A percentile compares a stretch with the other conserved stretches of the same genome.
Conservation (phyloP, 2,329 filamentous ascomycete species). For the Calonectria hongkongensis region DNA sequence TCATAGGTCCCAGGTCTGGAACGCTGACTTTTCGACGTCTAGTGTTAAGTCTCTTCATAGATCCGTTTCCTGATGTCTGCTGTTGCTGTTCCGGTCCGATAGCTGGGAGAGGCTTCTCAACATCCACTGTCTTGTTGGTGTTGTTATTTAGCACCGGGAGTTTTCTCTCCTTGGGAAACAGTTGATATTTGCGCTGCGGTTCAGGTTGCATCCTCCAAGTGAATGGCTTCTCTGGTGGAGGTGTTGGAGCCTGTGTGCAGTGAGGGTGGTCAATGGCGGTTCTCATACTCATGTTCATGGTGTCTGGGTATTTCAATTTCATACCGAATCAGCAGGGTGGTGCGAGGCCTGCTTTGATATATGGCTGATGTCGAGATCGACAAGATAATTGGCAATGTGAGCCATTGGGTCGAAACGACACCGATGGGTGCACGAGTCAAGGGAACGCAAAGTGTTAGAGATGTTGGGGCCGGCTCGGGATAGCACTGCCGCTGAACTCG, state of each 20-base stretch:
- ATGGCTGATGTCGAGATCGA: conserved; percentile 69
- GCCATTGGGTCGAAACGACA: conserved; percentile 68
- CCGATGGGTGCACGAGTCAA: conserved; percentile 46
- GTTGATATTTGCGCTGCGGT: conserved; percentile 73
- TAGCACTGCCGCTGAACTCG: conserved; percentile 48
- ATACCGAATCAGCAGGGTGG: conserved; percentile 67
- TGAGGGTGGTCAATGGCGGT: conserved; percentile 40
- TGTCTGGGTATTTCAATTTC: conserved; percentile 36
- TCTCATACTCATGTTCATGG: conserved; percentile 36
- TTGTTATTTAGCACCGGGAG: conserved; percentile 61
- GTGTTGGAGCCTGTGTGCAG: conserved; percentile 48
- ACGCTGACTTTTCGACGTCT: conserved; percentile 79
- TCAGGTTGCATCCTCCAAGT: conserved; percentile 76
- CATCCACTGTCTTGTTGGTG: conserved; percentile 69
- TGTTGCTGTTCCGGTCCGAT: conserved; percentile 63
- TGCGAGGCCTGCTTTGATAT: conserved; percentile 71
- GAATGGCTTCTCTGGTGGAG: conserved; percentile 68
- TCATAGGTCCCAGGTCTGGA: conserved; percentile 80
- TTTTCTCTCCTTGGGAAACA: conserved; percentile 74
- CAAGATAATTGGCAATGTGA: conserved; percentile 77
- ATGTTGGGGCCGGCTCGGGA: conserved; percentile 49
- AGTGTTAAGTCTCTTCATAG: conserved; percentile 73
- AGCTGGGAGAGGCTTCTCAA: conserved; percentile 69
- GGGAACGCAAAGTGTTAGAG: conserved; percentile 52
- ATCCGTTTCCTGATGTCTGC: conserved; percentile 59